Evolutionary conservation across 2,329 filamentous ascomycete species (phyloP), one percentile per base, ranked within the genome.

Genomic region (Chaetomium strumarium): DNA sequence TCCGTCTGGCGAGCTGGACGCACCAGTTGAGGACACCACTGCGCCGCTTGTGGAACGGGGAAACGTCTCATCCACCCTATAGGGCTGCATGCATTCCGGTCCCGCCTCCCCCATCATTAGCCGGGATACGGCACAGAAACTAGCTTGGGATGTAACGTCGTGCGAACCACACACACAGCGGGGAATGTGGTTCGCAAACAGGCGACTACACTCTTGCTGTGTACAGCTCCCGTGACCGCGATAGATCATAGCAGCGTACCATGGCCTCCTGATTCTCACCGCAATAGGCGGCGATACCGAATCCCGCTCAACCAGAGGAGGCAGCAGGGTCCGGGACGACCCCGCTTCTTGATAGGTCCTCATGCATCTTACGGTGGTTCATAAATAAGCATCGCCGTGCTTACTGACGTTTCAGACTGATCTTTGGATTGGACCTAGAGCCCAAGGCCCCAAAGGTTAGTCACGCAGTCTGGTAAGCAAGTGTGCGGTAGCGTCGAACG

Each of bases 151-250:
- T 33, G 14, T 17, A 14, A 13, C 30, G 8, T 34, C 29, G 30
- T 45, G 53, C 53, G 49, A 37, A 52, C 49, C 6, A 34, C 16
- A n/a, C 14, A 46, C 24, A 4, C 24, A 4, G 45, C 30, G 36
- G 49, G 53, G 49, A 46, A 52, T 16, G 42, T 55, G 49, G 53
- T 52, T 49, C 53, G 53, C 53, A 51, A 52, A 36, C 36, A 52
- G 53, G 49, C 49, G 39, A 38, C 41, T 12, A 20, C 16, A 17
- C 16, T 14, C 34, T 37, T 3, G 13, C 34, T 24, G 4, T 24
- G 24, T n/a, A n/a, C n/a, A n/a, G n/a, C n/a, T n/a, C n/a, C n/a
- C n/a, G n/a, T n/a, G n/a, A n/a, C n/a, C n/a, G n/a, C n/a, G n/a
- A n/a, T n/a, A n/a, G n/a, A n/a, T n/a, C n/a, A n/a, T n/a, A n/a